Conservation (phyloP, 257 asterid species). For the Mentha longifolia region DNA sequence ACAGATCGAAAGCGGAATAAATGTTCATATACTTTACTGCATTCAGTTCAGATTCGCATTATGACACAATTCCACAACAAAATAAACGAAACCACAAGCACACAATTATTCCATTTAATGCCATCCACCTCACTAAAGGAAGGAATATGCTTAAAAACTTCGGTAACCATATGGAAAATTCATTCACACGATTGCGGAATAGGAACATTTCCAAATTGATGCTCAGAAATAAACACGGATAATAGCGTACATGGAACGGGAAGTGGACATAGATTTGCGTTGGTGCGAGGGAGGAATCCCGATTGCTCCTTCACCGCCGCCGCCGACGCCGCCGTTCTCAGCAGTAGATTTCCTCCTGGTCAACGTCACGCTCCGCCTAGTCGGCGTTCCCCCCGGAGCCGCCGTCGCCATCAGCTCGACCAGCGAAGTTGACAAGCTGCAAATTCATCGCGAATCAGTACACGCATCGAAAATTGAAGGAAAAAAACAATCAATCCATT, state of each 20-base stretch:
- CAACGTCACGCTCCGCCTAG: constrained; percentile 73
- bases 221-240: not conserved
- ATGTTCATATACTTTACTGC: constrained; percentile 21
- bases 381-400: constrained; percentile 66
- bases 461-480: not conserved
- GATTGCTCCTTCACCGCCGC: constrained; percentile 37
- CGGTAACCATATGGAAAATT: not conserved
- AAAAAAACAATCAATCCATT: constrained; percentile 17
- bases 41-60: not conserved
- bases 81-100: constrained; percentile 18
- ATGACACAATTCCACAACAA: constrained; percentile 5
- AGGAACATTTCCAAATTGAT: not conserved
- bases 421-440: constrained; percentile 35
- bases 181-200: constrained; percentile 19
- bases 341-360: constrained; percentile 50
- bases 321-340: constrained; percentile 38
- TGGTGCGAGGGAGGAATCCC: constrained; percentile 36
- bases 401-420: constrained; percentile 52
- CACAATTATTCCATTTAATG: constrained; percentile 16
- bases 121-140: constrained; percentile 23
- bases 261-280: constrained; percentile 63
- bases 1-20: not conserved
- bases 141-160: constrained; percentile 10
- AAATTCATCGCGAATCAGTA: constrained; percentile 18
- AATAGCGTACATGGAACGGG: constrained; percentile 71